phyloP scores from a whole-genome alignment of 73 alveolate species.

The Stentor roeselii region DNA sequence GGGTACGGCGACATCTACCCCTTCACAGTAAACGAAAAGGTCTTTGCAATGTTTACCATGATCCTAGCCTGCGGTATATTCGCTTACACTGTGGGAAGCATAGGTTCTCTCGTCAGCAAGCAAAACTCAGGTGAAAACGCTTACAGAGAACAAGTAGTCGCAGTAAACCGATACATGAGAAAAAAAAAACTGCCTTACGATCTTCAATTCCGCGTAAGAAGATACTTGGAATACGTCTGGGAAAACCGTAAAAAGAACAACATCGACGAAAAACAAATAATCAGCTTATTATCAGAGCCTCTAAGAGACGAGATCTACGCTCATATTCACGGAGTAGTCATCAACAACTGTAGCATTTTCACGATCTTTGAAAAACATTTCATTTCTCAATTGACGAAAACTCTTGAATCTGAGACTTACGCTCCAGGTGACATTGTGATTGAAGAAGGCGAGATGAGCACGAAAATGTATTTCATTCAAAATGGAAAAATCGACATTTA shows the following conservation, averaged over 20 bases:
- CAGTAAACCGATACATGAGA: constrained; percentile 42
- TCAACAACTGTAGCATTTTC: constrained; percentile 37
- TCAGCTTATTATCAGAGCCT: constrained; percentile 42
- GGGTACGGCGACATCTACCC: constrained; percentile 79
- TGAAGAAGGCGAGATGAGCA: constrained; percentile 82
- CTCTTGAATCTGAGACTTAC: constrained; percentile 66
- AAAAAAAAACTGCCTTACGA: constrained; percentile 39
- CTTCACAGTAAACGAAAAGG: constrained; percentile 47
- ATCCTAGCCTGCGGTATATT: constrained; percentile 60
- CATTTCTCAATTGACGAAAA: constrained; percentile 51
- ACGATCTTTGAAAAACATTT: constrained; percentile 33
- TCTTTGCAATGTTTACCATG: constrained; percentile 52
- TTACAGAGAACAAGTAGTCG: constrained; percentile 36
- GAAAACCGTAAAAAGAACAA: constrained; percentile 37
- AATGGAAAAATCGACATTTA: constrained; percentile 67
- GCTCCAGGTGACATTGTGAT: constrained; percentile 79
- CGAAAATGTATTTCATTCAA: constrained; percentile 66
- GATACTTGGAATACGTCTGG: constrained; percentile 38
- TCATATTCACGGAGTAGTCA: constrained; percentile 54
- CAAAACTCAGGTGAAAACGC: constrained; percentile 31
- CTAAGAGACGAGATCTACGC: constrained; percentile 44
- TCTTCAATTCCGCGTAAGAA: constrained; percentile 32
- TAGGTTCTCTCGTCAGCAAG: constrained; percentile 42
- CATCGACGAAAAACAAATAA: constrained; percentile 44
- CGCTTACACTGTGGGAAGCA: constrained; percentile 54